Conservation (phyloP, 148 eudicot genomes). For the Rhododendron kiyosumense region DNA sequence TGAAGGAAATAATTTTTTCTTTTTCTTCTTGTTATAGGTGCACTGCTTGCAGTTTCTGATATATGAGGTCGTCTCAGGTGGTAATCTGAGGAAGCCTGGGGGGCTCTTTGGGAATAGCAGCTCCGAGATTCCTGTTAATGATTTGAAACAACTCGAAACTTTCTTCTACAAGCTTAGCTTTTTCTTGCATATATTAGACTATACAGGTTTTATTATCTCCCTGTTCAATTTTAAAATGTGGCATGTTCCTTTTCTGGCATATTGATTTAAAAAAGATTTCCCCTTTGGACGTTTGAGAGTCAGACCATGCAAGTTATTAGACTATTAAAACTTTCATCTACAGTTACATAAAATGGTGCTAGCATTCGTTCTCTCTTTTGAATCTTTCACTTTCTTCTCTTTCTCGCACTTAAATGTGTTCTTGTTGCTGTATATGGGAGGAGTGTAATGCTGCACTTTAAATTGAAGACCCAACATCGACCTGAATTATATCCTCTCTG, state of each 20-base stretch:
- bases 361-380: background rate
- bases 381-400: background rate
- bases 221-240: background rate
- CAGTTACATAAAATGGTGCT: background rate
- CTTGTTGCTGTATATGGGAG: background rate
- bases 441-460: background rate
- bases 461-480: background rate
- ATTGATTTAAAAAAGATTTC: background rate
- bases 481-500: background rate
- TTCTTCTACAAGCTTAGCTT: constrained; percentile 98
- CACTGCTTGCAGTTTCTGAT: constrained; percentile 97
- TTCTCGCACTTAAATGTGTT: background rate
- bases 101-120: constrained; percentile 92
- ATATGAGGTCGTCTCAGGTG: constrained; percentile 97
- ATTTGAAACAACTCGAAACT: constrained; percentile 87
- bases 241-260: background rate
- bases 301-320: background rate
- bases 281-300: background rate
- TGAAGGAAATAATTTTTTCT: background rate
- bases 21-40: constrained; percentile 37
- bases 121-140: constrained; percentile 85
- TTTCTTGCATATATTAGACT: constrained; percentile 87
- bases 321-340: background rate
- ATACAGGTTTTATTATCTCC: constrained; percentile 54
- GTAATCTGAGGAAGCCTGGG: constrained; percentile 88